Percentiles rank a stretch among this genome's conserved stretches.
phyloP scores from a whole-genome alignment of 164 flowering plant species.

The Cinnamomum micranthum region DNA sequence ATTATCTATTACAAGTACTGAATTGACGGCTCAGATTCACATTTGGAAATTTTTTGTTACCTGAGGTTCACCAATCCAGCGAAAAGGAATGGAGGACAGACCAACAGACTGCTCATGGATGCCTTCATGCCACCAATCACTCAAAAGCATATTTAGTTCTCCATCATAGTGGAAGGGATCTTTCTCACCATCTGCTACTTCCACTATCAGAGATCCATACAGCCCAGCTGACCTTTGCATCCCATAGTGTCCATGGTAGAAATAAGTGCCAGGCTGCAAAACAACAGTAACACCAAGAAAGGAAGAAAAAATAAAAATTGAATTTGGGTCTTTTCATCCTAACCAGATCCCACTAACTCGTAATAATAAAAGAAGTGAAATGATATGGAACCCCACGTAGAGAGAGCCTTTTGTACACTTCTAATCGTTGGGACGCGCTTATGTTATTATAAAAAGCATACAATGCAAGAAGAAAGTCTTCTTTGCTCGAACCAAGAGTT shows the following conservation, averaged over 20 bases:
- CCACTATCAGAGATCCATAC: constrained; percentile 79
- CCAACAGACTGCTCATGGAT: constrained; percentile 47
- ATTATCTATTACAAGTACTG: not conserved
- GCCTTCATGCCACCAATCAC: constrained; percentile 86
- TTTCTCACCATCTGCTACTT: constrained; percentile 52
- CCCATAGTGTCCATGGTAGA: constrained; percentile 92
- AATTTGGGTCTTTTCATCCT: too few species aligned
- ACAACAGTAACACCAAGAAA: not conserved
- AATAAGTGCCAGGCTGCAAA: constrained; percentile 79
- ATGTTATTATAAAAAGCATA: too few species aligned
- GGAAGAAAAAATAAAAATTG: too few species aligned
- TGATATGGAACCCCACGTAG: too few species aligned
- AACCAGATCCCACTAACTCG: too few species aligned
- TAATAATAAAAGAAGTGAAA: too few species aligned
- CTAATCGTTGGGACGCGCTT: not conserved
- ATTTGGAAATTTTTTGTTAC: constrained; percentile 20
- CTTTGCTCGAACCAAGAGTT: not conserved
- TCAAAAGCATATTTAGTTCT: constrained; percentile 58
- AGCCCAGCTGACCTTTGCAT: constrained; percentile 93
- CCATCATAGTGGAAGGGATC: constrained; percentile 82
- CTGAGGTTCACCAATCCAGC: constrained; percentile 93
- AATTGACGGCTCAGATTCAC: not conserved
- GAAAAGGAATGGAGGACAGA: constrained; percentile 64
- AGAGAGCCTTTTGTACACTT: too few species aligned
- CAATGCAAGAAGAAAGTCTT: not conserved